These are phyloP conservation scores for Aspergillus spinulosporus DNA, from an alignment of 2,329 filamentous ascomycete species.

Conservation along the genomic window DNA sequence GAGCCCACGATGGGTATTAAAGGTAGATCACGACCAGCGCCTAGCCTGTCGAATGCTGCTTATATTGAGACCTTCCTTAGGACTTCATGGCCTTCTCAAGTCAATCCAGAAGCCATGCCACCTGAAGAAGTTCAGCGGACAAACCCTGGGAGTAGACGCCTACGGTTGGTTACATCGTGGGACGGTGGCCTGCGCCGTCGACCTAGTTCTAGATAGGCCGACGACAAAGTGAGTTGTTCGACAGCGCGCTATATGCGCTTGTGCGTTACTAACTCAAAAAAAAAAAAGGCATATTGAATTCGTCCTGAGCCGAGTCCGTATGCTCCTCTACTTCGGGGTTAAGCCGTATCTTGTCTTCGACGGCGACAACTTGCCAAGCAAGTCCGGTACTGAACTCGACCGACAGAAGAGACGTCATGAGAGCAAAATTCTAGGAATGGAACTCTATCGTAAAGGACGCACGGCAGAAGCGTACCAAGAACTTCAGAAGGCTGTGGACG, in stretches of 20 bases:
- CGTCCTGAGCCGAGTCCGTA: constrained; percentile 83
- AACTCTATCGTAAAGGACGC: constrained; percentile 79
- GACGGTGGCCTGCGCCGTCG: constrained; percentile 83
- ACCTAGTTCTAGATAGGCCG: constrained; percentile 83
- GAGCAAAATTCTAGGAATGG: constrained; percentile 71
- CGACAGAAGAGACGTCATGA: constrained; percentile 74
- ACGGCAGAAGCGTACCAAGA: constrained; percentile 76
- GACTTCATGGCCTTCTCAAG: constrained; percentile 86
- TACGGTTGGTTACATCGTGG: constrained; percentile 98
- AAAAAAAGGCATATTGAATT: constrained; percentile 77
- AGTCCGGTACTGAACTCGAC: constrained; percentile 81
- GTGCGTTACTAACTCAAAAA: constrained; percentile 48
- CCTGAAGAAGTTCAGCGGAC: constrained; percentile 81
- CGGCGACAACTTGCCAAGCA: constrained; percentile 91
- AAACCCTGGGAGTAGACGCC: constrained; percentile 88
- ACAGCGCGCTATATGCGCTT: constrained; percentile 25
- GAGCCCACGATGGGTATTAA: constrained; percentile 48
- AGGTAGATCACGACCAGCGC: constrained; percentile 32
- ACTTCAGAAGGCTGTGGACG: constrained; percentile 91
- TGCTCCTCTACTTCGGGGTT: constrained; percentile 91
- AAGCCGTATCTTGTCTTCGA: constrained; percentile 97
- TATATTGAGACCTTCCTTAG: constrained; percentile 46
- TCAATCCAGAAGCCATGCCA: constrained; percentile 90
- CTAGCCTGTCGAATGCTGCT: constrained; percentile 1
- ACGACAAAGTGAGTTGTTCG: constrained; percentile 68